phyloP scores from a whole-genome alignment of 345 rosid species.

The Aquilaria malaccensis region DNA sequence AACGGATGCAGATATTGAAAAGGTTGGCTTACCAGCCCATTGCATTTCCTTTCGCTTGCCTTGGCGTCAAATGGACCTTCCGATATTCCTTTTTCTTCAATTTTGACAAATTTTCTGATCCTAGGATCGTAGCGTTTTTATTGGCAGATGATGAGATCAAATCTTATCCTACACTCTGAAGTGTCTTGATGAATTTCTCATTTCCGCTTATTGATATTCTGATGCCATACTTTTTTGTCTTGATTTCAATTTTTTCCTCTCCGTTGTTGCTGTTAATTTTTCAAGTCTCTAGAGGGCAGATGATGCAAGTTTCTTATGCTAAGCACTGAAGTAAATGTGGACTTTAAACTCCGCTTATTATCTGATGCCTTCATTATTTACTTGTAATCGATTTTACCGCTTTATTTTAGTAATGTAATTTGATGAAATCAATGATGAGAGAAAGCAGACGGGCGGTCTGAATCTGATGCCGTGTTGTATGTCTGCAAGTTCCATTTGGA shows the following conservation, averaged over 20 bases:
- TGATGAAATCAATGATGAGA: constrained; percentile 49
- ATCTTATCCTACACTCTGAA: constrained; percentile 50
- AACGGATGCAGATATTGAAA: constrained; percentile 41
- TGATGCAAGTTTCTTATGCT: constrained; percentile 49
- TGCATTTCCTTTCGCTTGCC: constrained; percentile 26
- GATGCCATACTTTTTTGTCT: constrained; percentile 23
- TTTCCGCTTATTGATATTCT: constrained; percentile 51
- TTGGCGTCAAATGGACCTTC: constrained; percentile 54
- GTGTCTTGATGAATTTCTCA: constrained; percentile 23
- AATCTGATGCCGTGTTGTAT: constrained; percentile 83
- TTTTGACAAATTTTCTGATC: too few relatives aligned
- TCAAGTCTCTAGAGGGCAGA: constrained; percentile 24
- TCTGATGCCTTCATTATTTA: constrained; percentile 38
- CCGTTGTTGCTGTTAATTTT: not conserved
- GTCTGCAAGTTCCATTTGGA: constrained; percentile 56
- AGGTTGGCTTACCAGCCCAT: constrained; percentile 66
- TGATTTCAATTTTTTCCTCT: not conserved
- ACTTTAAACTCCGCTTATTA: constrained; percentile 37
- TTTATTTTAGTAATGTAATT: not conserved
- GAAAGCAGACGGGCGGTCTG: constrained; percentile 92
- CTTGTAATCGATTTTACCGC: not conserved
- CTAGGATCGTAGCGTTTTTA: not conserved
- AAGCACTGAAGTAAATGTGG: constrained; percentile 49
- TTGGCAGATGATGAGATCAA: constrained; percentile 35
- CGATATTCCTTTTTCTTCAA: constrained; percentile 16